Evolutionary conservation across 2,329 filamentous ascomycete genomes (phyloP), one percentile per base, ranked within the genome.

Genomic region (Aspergillus ustus): DNA sequence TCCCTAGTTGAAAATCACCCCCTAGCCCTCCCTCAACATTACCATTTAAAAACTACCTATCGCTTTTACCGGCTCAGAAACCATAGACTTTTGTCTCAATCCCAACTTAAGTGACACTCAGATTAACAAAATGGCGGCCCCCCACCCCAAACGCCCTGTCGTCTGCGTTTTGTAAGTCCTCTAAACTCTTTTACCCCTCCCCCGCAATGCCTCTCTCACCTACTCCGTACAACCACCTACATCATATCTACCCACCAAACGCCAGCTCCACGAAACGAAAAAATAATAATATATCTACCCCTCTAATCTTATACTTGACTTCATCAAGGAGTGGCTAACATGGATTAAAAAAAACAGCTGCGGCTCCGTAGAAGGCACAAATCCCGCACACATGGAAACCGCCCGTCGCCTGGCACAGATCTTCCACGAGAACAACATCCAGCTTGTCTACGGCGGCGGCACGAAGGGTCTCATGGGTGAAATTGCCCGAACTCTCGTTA

Each of bases 381-480:
- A 87, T 64, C 88, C 91, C 15, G 84, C 84, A 4, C 92, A 97
- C 77, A 79, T 96, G 71, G 87, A 89, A 75, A 89, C 92, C 7
- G 95, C 95, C 2, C 89, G 89, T 44, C 80, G 86, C 31, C 87
- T 98, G 15, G 94, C 90, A 58, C 81, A 82, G 37, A 83, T 84
- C 66, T 90, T 98, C 80, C 90, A 93, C 74, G 83, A 85, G 54
- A 85, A 91, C 72, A 88, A 91, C 75, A 92, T 96, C 71, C 85
- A 86, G 9, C 87, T 99, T 48, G 93, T 98, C 66, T 99, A 98
- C 78, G 95, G 95, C 69, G 95, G 95, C 69, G 95, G 95, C 72
- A 98, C 94, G 2, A 88, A 92, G 43, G 95, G 95, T 9, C 85
- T 99, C 50, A 99, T 99, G 95, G 95, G 95, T 73, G 93, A 97